Percentiles rank a stretch among this genome's conserved stretches.
Conservation (phyloP, 345 rosid genomes). For the Rhizophora mangle region DNA sequence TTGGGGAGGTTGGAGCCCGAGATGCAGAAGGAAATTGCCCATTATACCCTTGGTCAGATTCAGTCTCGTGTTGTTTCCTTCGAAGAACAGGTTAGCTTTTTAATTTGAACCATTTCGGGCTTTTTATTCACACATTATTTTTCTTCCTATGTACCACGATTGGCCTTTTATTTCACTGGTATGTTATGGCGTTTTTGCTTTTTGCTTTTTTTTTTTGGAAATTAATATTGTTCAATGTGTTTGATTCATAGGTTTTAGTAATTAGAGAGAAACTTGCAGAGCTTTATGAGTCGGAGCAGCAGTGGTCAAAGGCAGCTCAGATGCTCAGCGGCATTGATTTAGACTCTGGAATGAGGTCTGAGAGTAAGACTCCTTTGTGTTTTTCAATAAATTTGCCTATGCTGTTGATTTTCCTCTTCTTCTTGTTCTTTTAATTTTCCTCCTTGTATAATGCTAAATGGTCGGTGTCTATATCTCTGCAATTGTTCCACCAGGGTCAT, state of each 20-base stretch:
- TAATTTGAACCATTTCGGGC: not conserved
- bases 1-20: slow-evolving; percentile 74
- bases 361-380: slow-evolving; percentile 12
- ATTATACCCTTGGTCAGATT: slow-evolving; percentile 85
- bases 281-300: slow-evolving; percentile 82
- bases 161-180: too few relatives aligned
- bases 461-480: not conserved
- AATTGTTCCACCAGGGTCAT: slow-evolving; percentile 51
- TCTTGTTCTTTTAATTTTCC: not conserved
- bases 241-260: slow-evolving; percentile 55
- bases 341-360: slow-evolving; percentile 94
- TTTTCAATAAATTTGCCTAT: not conserved
- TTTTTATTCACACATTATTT: not conserved
- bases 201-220: not conserved
- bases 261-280: slow-evolving; percentile 96
- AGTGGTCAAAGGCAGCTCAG: slow-evolving; percentile 97
- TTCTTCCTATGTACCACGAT: too few relatives aligned
- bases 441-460: not conserved
- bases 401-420: slow-evolving; percentile 4
- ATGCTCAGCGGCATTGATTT: slow-evolving; percentile 98
- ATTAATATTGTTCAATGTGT: slow-evolving; percentile 1
- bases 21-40: slow-evolving; percentile 84
- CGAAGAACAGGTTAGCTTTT: slow-evolving; percentile 78
- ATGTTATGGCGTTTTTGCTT: not conserved
- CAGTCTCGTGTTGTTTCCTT: slow-evolving; percentile 97